These are phyloP conservation scores for Coemansia sp. DNA, from an alignment of 192 early-diverging fungal species.

Conservation along the genomic window DNA sequence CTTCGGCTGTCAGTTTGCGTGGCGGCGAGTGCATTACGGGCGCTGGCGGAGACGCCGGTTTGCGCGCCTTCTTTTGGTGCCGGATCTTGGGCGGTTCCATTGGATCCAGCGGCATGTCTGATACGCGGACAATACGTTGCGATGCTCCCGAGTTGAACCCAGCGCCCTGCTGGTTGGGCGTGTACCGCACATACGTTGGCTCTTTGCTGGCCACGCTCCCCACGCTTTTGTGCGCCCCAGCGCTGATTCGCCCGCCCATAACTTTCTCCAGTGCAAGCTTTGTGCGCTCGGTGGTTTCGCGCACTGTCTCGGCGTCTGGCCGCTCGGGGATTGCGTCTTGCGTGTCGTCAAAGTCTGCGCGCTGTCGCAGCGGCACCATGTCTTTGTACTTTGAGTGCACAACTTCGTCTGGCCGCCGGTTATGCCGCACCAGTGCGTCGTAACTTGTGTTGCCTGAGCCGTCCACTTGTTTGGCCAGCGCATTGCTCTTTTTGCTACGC, in stretches of 20 bases:
- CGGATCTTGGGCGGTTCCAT: constrained; percentile 94
- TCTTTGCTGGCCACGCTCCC: constrained; percentile 53
- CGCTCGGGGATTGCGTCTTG: constrained; percentile 70
- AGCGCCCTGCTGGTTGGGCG: constrained; percentile 72
- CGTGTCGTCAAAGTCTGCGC: constrained; percentile 61
- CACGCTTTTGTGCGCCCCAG: constrained; percentile 46
- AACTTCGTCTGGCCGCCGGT: constrained; percentile 64
- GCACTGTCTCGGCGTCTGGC: constrained; percentile 77
- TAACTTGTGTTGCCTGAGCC: constrained; percentile 84
- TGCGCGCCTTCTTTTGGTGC: constrained; percentile 85
- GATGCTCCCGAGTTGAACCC: constrained; percentile 70
- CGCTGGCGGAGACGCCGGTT: constrained; percentile 88
- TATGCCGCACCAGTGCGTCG: constrained; percentile 83
- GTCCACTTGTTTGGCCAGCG: constrained; percentile 89
- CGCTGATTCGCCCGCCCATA: constrained; percentile 73
- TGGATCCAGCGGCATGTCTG: constrained; percentile 93
- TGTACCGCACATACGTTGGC: constrained; percentile 88
- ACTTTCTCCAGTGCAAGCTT: constrained; percentile 86
- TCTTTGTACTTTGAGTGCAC: constrained; percentile 87
- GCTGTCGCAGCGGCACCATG: constrained; percentile 69
- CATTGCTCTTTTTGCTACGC: constrained; percentile 40
- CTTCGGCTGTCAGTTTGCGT: constrained; percentile 91
- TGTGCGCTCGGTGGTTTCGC: constrained; percentile 84
- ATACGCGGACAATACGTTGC: constrained; percentile 92
- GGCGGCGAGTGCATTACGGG: constrained; percentile 98